Base-by-base conservation (phyloP, 2,329 filamentous ascomycete species). In the Aphanoascus verrucosus region DNA sequence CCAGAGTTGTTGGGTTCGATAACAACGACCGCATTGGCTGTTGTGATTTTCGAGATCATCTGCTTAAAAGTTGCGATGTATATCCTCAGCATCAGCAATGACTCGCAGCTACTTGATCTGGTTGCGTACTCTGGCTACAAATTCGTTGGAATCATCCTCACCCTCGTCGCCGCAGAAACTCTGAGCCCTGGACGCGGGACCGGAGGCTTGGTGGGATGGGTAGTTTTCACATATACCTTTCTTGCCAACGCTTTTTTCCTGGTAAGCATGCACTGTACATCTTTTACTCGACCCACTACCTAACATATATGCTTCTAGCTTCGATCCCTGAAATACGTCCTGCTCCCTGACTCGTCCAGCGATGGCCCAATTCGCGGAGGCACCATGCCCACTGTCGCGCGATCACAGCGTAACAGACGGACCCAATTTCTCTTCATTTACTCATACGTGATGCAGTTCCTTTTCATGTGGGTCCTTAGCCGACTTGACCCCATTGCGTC, bases 91-190 rank as follows among this genome's bases (percentile, higher is more conserved):
- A 97, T 98, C 69, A 94, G 84, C 62, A 94, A 93, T 67, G 88
- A 94, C 61, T 93, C 86, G 14, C 93, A 97, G 67, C 80, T 97
- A 50, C 80, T 97, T 55, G 93, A 98, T 64, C 73, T 98, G 49
- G 85, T 98, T 52, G 94, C 94, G 4, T 98, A 98, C 72, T 91
- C 86, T 1, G 94, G 94, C 17, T 98, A 98, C 74, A 98, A 98
- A 70, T 98, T 98, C 65, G 91, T 98, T 28, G 93, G 91, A 32
- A 89, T 96, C 61, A 98, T 98, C 57, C 79, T 87, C 48, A 96
- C 90, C 0, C 82, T 97, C 57, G 78, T 86, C 11, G 73, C 91
- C 15, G 84, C 87, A 14, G 87, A 94, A 69, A 77, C 88, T 14
- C 71, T 87, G 59, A 94, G 85, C 54, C 82, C 83, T 11, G 85